Base-by-base conservation (phyloP, 179 eudicot species). In the Nepenthes alata region DNA sequence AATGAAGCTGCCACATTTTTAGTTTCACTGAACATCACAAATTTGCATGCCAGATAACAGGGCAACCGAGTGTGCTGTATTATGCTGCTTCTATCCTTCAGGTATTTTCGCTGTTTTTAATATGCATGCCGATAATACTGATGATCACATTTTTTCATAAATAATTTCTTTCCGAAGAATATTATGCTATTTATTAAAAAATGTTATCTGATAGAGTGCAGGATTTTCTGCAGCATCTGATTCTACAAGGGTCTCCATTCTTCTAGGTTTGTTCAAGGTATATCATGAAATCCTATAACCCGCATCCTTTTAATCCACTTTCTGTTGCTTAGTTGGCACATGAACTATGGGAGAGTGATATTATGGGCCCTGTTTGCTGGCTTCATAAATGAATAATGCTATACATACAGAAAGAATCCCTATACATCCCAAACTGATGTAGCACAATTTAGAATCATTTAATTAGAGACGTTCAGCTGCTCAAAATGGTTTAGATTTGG, bases 171-270 rank as follows among this genome's bases (percentile, higher is more conserved):
- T 59, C 47, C 11, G 25, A 53, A 47, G 52, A 36, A 64, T 39
- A 62, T 58, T 7, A 47, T 55, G 52, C 45, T 45, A 49, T 39
- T 65, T 53, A 58, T 9, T 67, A 61, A 75, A 54, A 45, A 51
- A 41, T 58, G 67, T 13, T 62, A 12, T 68, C 49, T 73, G 49
- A 57, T 72, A 93, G 98, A 85, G 77, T 81, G 98, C 98, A 79
- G 98, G 98, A 61, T 93, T 93, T 75, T 81, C 98, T 68, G 98
- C 84, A 12, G 96, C 98, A 65, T 76, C 96, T 47, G 93, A 89
- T 58, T 96, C 98, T 7, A 93, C 97, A 41, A 85, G 85, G 77
- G 98, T 82, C 71, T 93, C 98, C 45, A 78, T 93, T 73, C 81
- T 89, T 64, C 85, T 93, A 69, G 98, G 93, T 12, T 65, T 87